Conservation (phyloP, 140 eudicot genomes). For the Artemisia princeps region DNA sequence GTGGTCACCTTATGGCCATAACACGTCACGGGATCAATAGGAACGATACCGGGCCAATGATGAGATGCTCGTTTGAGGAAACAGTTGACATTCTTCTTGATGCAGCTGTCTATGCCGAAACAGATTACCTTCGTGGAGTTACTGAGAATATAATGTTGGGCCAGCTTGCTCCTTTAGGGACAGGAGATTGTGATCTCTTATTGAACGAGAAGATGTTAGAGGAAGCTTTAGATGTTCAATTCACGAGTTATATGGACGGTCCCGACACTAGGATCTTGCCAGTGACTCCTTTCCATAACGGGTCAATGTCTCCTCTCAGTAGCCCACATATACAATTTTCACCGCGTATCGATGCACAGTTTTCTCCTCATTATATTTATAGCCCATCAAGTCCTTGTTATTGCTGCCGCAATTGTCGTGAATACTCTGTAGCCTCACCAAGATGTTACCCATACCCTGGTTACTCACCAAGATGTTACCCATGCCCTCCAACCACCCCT, state of each 20-base stretch:
- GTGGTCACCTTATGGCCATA: slow-evolving; percentile 93
- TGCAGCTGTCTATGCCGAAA: slow-evolving; percentile 89
- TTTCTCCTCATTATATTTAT: slow-evolving; percentile 35
- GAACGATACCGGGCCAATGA: slow-evolving; percentile 88
- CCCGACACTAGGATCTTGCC: slow-evolving; percentile 67
- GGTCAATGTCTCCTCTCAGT: slow-evolving; percentile 63
- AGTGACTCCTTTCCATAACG: slow-evolving; percentile 69
- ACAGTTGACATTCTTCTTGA: slow-evolving; percentile 94
- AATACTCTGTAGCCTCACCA: no score
- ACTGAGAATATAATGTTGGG: slow-evolving; percentile 91
- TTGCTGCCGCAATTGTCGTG: no score
- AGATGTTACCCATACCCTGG: no score
- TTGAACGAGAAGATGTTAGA: slow-evolving; percentile 80
- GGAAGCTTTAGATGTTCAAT: slow-evolving; percentile 79
- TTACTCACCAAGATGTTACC: no score
- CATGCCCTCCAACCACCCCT: no score
- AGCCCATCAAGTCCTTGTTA: no score
- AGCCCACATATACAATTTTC: slow-evolving; percentile 69
- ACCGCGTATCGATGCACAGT: slow-evolving; percentile 24
- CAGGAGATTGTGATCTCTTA: slow-evolving; percentile 66
- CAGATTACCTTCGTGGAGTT: slow-evolving; percentile 74
- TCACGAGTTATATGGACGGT: slow-evolving; percentile 85
- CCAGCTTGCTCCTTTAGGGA: slow-evolving; percentile 95
- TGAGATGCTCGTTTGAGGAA: slow-evolving; percentile 95
- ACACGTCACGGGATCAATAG: slow-evolving; percentile 95